Percentiles rank a stretch among this genome's conserved stretches.
These are phyloP conservation scores for Dissophora globulifera DNA, from an alignment of 192 early-diverging fungal genomes.

Conservation along the genomic window DNA sequence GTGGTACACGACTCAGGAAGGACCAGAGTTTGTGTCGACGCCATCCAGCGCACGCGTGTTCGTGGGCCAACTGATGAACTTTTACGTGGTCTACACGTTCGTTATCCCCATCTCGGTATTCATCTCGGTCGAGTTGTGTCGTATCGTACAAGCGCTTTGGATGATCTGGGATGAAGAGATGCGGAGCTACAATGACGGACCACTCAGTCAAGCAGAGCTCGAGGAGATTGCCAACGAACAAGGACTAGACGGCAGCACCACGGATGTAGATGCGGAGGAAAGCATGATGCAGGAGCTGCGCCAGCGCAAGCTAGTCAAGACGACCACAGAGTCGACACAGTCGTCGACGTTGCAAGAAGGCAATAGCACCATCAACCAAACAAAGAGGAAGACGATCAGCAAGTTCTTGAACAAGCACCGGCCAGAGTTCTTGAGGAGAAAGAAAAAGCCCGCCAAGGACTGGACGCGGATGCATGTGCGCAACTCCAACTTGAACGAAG, in stretches of 20 bases:
- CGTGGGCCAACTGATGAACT: slow-evolving; percentile 58
- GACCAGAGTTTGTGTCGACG: slow-evolving; percentile 7
- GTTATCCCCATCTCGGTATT: slow-evolving; percentile 82
- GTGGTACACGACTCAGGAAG: slow-evolving; percentile 35
- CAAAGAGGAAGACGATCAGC: slow-evolving; percentile 10
- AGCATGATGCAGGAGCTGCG: neutral
- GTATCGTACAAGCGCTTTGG: slow-evolving; percentile 69
- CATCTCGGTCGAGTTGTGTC: slow-evolving; percentile 76
- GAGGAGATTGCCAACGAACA: slow-evolving; percentile 42
- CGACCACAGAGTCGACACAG: slow-evolving; percentile 14
- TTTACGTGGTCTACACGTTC: slow-evolving; percentile 70
- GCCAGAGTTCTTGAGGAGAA: slow-evolving; percentile 15
- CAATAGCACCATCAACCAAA: neutral
- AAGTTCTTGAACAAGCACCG: slow-evolving; percentile 37
- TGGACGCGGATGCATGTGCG: slow-evolving; percentile 54
- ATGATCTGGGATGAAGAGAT: slow-evolving; percentile 75
- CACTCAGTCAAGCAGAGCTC: slow-evolving; percentile 48
- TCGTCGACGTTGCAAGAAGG: slow-evolving; percentile 16
- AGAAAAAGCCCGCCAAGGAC: slow-evolving; percentile 44
- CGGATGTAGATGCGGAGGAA: no score
- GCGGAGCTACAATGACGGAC: slow-evolving; percentile 51
- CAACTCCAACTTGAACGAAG: slow-evolving; percentile 81
- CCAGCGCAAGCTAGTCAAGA: neutral
- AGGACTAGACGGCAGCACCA: slow-evolving; percentile 13
- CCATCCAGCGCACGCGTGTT: slow-evolving; percentile 19